These are phyloP conservation scores for Mycena latifolia DNA, from an alignment of 768 basidiomycete species.

Conservation along the genomic window DNA sequence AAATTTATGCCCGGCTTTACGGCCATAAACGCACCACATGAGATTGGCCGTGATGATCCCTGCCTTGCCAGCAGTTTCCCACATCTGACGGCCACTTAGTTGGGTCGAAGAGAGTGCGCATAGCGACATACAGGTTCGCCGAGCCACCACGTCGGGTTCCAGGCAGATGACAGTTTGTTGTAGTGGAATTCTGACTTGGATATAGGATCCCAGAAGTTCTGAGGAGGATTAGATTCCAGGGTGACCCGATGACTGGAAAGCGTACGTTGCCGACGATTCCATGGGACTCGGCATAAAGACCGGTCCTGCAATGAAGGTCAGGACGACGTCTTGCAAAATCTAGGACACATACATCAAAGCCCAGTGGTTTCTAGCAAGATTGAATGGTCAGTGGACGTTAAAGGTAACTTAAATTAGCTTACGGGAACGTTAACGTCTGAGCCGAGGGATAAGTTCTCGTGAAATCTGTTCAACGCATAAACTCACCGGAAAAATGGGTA, in stretches of 20 bases:
- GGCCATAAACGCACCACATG: conserved; percentile 76
- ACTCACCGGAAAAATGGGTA: conserved; percentile 88
- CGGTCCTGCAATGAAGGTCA: conserved; percentile 69
- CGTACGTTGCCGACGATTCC: conserved; percentile 91
- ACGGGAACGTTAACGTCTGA: conserved; percentile 93
- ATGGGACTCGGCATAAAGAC: conserved; percentile 89
- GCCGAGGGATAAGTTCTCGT: not conserved
- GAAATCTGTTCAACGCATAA: not conserved
- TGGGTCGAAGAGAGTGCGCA: not conserved
- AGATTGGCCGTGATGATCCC: conserved; percentile 85
- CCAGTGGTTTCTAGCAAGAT: conserved; percentile 84
- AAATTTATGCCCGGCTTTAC: not conserved
- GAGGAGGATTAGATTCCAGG: conserved; percentile 7
- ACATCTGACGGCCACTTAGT: conserved; percentile 68
- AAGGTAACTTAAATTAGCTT: conserved; percentile 47
- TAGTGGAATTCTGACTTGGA: conserved; percentile 78
- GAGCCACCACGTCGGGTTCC: conserved; percentile 85
- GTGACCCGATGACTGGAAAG: not conserved
- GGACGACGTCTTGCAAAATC: conserved; percentile 2
- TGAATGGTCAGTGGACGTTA: conserved; percentile 13
- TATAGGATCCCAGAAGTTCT: conserved; percentile 92
- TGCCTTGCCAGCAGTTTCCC: conserved; percentile 87
- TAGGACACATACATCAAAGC: conserved; percentile 71
- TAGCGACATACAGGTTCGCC: conserved; percentile 80
- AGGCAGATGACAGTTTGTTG: conserved; percentile 68